Conservation (phyloP, 2,329 filamentous ascomycete genomes). For the Fusarium irregulare region DNA sequence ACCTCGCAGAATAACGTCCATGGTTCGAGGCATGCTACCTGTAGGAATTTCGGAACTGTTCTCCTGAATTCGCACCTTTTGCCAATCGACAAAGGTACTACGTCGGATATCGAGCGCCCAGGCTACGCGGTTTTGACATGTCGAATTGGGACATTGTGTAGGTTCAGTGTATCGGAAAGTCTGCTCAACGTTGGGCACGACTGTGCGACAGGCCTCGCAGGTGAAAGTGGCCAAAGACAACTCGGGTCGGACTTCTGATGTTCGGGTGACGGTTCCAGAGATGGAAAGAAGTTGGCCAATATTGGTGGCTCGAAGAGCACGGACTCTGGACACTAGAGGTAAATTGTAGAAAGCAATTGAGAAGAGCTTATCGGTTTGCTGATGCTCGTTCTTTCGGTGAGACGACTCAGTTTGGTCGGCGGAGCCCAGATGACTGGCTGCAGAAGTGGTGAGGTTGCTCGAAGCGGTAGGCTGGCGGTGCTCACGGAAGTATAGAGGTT, state of each 20-base stretch:
- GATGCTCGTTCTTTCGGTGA: conserved; percentile 86
- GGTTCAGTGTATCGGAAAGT: conserved; percentile 98
- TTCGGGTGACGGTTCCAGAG: conserved; percentile 95
- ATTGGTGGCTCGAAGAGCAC: conserved; percentile 86
- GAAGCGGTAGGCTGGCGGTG: conserved; percentile 87
- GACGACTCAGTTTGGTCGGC: conserved; percentile 73
- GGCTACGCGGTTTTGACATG: conserved; percentile 88
- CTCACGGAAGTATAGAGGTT: conserved; percentile 92
- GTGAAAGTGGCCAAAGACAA: conserved; percentile 91
- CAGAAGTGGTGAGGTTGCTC: conserved; percentile 77
- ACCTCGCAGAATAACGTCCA: conserved; percentile 95
- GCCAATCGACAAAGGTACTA: conserved; percentile 99
- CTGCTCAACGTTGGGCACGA: conserved; percentile 93
- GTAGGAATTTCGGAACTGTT: conserved; percentile 99
- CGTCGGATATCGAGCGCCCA: conserved; percentile 98
- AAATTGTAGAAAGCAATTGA: conserved; percentile 93
- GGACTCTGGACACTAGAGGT: conserved; percentile 85
- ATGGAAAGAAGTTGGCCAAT: conserved; percentile 95
- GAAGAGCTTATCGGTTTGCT: conserved; percentile 97
- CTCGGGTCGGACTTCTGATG: conserved; percentile 95
- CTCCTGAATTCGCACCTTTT: conserved; percentile 97
- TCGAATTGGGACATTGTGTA: conserved; percentile 89
- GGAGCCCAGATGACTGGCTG: conserved; percentile 70
- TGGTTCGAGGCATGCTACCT: conserved; percentile 97
- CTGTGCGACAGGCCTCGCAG: conserved; percentile 86